Percentiles rank a stretch among this genome's conserved stretches.
phyloP scores from a whole-genome alignment of 352 stramenopile genomes.

The Pythium biforme region DNA sequence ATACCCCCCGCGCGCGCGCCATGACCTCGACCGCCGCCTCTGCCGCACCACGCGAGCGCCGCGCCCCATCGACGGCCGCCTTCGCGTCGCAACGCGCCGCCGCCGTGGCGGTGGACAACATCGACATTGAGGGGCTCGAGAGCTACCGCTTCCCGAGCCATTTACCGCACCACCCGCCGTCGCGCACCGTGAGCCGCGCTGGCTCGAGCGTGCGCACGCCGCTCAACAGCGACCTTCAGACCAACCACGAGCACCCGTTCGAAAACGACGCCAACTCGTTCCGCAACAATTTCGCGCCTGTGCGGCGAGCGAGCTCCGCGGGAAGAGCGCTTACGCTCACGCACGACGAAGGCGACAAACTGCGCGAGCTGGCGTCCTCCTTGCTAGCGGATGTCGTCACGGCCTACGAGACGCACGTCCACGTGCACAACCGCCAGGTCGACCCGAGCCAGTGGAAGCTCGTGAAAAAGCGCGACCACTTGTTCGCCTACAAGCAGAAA shows the following conservation, averaged over 20 bases:
- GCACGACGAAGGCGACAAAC: slow-evolving; percentile 50
- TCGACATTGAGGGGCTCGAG: background rate
- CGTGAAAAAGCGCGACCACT: slow-evolving; percentile 62
- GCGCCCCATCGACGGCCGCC: background rate
- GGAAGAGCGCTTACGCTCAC: slow-evolving; percentile 39
- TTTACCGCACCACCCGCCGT: slow-evolving; percentile 11
- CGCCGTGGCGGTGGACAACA: background rate
- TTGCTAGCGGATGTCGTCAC: slow-evolving; percentile 41
- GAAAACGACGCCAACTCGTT: slow-evolving; percentile 15
- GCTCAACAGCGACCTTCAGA: slow-evolving; percentile 21
- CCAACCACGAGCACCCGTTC: slow-evolving; percentile 17
- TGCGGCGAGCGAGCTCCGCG: slow-evolving; percentile 17
- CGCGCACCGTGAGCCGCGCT: slow-evolving; percentile 12
- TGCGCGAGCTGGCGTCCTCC: slow-evolving; percentile 35
- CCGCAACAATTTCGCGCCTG: slow-evolving; percentile 16
- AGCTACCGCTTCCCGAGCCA: slow-evolving; percentile 19
- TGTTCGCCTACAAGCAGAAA: slow-evolving; percentile 55
- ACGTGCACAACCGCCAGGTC: slow-evolving; percentile 24
- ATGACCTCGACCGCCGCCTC: slow-evolving; percentile 8
- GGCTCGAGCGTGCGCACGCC: slow-evolving; percentile 17
- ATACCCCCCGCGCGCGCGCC: background rate
- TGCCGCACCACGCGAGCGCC: background rate
- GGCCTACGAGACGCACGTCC: slow-evolving; percentile 36
- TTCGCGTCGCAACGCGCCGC: background rate
- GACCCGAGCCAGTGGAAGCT: slow-evolving; percentile 62